phyloP scores from a whole-genome alignment of 768 basidiomycete species.

The Pulveroboletus sp. region DNA sequence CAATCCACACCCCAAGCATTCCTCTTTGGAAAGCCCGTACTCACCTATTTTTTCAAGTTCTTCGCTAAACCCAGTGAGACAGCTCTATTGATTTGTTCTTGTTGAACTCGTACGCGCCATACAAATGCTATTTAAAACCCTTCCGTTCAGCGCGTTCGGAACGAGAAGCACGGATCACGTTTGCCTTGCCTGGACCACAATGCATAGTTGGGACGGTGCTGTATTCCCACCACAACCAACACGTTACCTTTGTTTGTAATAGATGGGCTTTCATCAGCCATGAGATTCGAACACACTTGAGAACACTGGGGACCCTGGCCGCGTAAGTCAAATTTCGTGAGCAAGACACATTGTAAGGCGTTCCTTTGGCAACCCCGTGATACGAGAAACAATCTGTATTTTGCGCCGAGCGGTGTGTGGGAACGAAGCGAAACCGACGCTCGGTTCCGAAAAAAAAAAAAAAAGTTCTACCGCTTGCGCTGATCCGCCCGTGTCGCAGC shows the following conservation, averaged over 20 bases:
- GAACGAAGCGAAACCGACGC: background rate
- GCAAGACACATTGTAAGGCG: background rate
- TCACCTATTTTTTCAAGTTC: background rate
- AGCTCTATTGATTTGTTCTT: background rate
- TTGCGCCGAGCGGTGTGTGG: background rate
- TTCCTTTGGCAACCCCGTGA: background rate
- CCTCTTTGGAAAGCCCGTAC: background rate
- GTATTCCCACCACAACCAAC: background rate
- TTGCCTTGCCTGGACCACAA: background rate
- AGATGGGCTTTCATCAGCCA: background rate
- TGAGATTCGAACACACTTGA: background rate
- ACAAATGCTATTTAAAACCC: constrained; percentile 5
- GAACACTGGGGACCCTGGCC: background rate
- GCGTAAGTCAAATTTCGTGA: background rate
- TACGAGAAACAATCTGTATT: background rate
- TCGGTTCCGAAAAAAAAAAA: background rate
- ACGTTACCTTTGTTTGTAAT: background rate
- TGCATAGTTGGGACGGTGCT: background rate
- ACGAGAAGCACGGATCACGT: background rate
- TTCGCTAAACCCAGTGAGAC: background rate
- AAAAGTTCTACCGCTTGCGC: constrained; percentile 9
- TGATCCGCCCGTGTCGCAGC: constrained; percentile 31
- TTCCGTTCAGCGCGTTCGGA: background rate
- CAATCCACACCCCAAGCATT: background rate
- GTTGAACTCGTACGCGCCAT: constrained; percentile 1